A percentile compares a stretch with the other conserved stretches of the same genome.
These are phyloP conservation scores for Fusarium miscanthi DNA, from an alignment of 2,329 filamentous ascomycete genomes.

Conservation along the genomic window DNA sequence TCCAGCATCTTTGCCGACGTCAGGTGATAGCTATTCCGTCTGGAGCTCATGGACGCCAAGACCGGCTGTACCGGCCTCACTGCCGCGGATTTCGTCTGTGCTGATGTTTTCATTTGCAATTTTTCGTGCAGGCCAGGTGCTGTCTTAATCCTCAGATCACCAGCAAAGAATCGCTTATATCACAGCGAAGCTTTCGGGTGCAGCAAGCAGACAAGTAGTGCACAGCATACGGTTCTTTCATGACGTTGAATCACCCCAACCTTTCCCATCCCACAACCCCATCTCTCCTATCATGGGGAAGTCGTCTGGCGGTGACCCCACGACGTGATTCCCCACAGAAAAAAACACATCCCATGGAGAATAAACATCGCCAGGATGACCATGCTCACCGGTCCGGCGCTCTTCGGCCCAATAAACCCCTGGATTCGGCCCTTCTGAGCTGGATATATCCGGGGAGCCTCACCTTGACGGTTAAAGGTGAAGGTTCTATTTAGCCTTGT, in stretches of 20 bases:
- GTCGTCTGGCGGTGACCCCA: not conserved
- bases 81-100: not conserved
- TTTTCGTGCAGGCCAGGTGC: not conserved
- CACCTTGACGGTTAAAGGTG: constrained; percentile 19
- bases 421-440: constrained; percentile 4
- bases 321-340: constrained; percentile 12
- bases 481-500: constrained; percentile 20
- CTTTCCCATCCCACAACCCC: not conserved
- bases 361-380: not conserved
- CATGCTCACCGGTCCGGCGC: constrained; percentile 14
- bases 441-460: not conserved
- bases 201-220: not conserved
- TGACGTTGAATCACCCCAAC: not conserved
- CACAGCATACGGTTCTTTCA: not conserved
- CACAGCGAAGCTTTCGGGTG: not conserved
- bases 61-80: not conserved
- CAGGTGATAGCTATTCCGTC: not conserved
- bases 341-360: not conserved
- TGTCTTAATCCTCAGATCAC: not conserved
- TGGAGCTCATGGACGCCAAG: not conserved
- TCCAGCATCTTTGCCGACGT: not conserved
- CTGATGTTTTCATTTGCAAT: not conserved
- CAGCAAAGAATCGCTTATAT: not conserved
- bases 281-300: not conserved
- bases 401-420: constrained; percentile 7